Percentiles rank a stretch among this genome's conserved stretches.
phyloP scores from a whole-genome alignment of 352 stramenopile species.

The Globisporangium canariense region DNA sequence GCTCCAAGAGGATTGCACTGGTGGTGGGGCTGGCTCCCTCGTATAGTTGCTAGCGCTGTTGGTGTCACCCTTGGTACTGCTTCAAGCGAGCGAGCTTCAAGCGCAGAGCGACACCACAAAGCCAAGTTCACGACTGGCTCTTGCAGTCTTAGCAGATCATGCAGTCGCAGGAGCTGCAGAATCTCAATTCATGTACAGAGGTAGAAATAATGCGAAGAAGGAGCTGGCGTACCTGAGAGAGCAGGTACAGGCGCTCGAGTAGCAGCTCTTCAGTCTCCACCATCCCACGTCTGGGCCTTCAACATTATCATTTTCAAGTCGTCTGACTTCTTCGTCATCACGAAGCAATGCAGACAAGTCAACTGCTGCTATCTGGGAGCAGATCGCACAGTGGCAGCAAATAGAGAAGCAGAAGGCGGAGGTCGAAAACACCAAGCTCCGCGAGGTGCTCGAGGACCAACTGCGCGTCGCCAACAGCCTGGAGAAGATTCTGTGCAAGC shows the following conservation, averaged over 20 bases:
- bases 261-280: neutral
- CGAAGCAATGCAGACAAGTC: neutral
- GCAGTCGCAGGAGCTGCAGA: neutral
- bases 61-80: no score
- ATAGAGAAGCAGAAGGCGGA: neutral
- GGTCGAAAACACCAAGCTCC: slow-evolving; percentile 4
- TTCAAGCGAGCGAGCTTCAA: no score
- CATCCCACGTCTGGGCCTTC: neutral
- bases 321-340: neutral
- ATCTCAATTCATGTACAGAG: neutral
- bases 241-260: slow-evolving; percentile 1
- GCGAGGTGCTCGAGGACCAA: slow-evolving; percentile 4
- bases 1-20: no score
- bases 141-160: neutral
- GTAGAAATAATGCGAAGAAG: neutral
- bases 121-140: neutral
- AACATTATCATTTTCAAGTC: no score
- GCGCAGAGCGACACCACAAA: neutral
- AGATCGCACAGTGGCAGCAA: neutral
- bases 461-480: neutral
- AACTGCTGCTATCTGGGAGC: neutral
- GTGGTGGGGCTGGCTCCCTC: no score
- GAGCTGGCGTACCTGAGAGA: slow-evolving; percentile 3
- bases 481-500: neutral
- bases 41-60: no score